phyloP scores from a whole-genome alignment of 768 basidiomycete species.

The Amanita polypyramis region DNA sequence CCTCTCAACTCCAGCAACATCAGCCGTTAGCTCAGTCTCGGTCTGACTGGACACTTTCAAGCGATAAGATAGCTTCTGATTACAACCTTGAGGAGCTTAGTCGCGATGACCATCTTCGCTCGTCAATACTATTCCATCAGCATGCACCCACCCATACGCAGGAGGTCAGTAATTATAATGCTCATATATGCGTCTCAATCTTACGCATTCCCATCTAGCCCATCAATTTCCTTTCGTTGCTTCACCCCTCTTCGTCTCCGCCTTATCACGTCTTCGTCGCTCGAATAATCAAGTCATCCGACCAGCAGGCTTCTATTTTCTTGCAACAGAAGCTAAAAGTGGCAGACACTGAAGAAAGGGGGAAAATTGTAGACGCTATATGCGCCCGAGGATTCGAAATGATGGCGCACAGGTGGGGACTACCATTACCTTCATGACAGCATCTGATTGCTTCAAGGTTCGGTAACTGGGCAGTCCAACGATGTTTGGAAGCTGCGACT shows the following conservation, averaged over 20 bases:
- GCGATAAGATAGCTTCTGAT: conserved; percentile 22
- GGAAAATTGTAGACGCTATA: conserved; percentile 81
- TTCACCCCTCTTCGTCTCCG: conserved; percentile 79
- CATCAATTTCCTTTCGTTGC: conserved; percentile 79
- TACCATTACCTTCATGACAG: not conserved
- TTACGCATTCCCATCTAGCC: conserved; percentile 38
- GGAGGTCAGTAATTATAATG: conserved; percentile 37
- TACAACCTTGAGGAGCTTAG: conserved; percentile 14
- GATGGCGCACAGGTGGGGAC: conserved; percentile 74
- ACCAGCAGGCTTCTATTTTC: conserved; percentile 87
- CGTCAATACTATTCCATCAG: conserved; percentile 22
- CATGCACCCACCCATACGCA: conserved; percentile 19
- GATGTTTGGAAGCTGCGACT: conserved; percentile 75
- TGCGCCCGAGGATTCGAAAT: conserved; percentile 79
- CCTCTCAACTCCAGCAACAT: conserved; percentile 20
- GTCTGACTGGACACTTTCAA: conserved; percentile 34
- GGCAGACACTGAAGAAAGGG: conserved; percentile 65
- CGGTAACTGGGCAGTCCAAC: conserved; percentile 86
- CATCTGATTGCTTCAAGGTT: conserved; percentile 36
- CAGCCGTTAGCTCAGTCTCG: conserved; percentile 15
- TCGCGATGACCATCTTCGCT: conserved; percentile 19
- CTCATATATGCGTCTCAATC: conserved; percentile 11
- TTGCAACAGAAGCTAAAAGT: conserved; percentile 87
- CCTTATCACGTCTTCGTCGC: conserved; percentile 76
- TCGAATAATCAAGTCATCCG: conserved; percentile 82